Base-by-base conservation (phyloP, 2,329 filamentous ascomycete genomes). In the Cercospora berteroae region DNA sequence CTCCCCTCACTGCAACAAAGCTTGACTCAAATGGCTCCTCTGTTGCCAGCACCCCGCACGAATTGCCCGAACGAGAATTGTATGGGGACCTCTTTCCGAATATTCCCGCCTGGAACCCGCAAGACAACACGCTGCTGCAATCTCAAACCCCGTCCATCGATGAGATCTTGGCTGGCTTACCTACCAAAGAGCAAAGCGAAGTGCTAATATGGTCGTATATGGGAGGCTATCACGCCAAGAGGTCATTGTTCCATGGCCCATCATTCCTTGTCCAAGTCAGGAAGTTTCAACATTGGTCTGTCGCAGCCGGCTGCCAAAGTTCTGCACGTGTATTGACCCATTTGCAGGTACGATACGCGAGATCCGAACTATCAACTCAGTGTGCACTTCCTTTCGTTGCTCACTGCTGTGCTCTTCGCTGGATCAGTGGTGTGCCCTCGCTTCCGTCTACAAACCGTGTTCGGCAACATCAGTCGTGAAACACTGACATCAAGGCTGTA, bases 371-470 rank as follows among this genome's bases (percentile, higher is more conserved):
- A 70, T 50, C 60, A 69, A 18, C 63, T 70, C 20, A 69, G 69
- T 16, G 67, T 69, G 16, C 71, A 72, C 58, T 73, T 72, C 33
- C 36, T 73, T 4, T 69, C 70, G 5, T 55, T 73, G 10, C 62
- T 72, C 16, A 64, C 67, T 20, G 71, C 71, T 4, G 69, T 73
- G 27, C 63, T 72, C 55, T 73, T 73, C 58, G 71, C 71, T 16
- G 71, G 71, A 5, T 70, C 70, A n/a, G 69, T 73, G 0, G 69
- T 72, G 5, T 73, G 71, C 62, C 70, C 71, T 12, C 39, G 69
- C 27, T 69, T 69, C 36, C 57, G 66, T 4, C 60, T 73, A 5
- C 67, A 68, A 50, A 68, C 67, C 27, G 67, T 69, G 7, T 73
- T 73, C 63, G 70, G 69, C 13, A 63, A 70, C 48, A 58, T 70